Percentiles rank a stretch among this genome's conserved stretches.
These are phyloP conservation scores for Ceratocystis variospora DNA, from an alignment of 2,329 filamentous ascomycete species.

Conservation along the genomic window DNA sequence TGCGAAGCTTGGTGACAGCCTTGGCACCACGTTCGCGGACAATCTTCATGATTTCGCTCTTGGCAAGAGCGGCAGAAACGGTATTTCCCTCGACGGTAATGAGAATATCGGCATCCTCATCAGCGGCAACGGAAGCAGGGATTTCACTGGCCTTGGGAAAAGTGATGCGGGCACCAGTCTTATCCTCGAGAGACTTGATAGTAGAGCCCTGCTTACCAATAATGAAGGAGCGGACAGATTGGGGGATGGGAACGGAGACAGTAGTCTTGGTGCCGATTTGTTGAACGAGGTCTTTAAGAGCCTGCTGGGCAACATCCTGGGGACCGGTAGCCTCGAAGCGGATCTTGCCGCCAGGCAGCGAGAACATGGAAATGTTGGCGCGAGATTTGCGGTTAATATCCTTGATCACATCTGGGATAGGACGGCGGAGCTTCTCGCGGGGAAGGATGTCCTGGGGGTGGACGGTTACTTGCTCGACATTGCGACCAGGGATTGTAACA, in stretches of 20 bases:
- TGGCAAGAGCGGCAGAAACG: constrained; percentile 70
- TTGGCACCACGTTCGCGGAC: constrained; percentile 74
- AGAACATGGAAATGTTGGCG: constrained; percentile 66
- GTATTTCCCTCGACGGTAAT: constrained; percentile 85
- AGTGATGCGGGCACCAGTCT: constrained; percentile 79
- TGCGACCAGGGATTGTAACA: constrained; percentile 66
- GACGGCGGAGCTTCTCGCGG: constrained; percentile 65
- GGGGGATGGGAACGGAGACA: constrained; percentile 23
- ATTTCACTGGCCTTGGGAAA: constrained; percentile 67
- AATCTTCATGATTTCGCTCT: constrained; percentile 72
- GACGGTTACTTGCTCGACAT: constrained; percentile 62
- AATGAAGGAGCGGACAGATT: constrained; percentile 72
- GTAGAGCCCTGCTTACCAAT: constrained; percentile 85
- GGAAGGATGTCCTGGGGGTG: constrained; percentile 64
- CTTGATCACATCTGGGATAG: constrained; percentile 70
- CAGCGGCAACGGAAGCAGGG: constrained; percentile 42
- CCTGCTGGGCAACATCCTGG: constrained; percentile 69
- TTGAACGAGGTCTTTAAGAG: constrained; percentile 75
- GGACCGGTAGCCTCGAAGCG: constrained; percentile 78
- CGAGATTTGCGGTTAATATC: constrained; percentile 89
- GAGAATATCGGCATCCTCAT: constrained; percentile 73
- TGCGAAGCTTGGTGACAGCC: constrained; percentile 66
- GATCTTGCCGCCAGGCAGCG: constrained; percentile 56
- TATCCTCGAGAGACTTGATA: constrained; percentile 79
- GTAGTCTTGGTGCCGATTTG: constrained; percentile 61